Evolutionary conservation across 768 basidiomycete species (phyloP).

Genomic region (Auriscalpium orientale): DNA sequence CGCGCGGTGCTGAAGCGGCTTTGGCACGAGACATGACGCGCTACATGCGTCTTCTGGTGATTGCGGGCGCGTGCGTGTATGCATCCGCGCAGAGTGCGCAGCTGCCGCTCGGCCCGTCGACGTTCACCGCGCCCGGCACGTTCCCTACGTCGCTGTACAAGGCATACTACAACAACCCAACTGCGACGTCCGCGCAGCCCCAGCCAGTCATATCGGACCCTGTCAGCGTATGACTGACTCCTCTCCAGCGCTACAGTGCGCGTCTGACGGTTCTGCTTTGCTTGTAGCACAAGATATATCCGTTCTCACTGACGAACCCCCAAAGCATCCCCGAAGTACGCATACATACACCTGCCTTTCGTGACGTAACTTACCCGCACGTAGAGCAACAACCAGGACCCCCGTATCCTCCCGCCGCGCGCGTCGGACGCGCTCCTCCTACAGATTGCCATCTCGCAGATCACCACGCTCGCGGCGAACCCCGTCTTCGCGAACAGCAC

Average conservation of each 20-base stretch:
- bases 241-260: too few relatives aligned
- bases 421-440: conserved; percentile 41
- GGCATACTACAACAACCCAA: conserved; percentile 67
- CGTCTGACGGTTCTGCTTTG: not conserved
- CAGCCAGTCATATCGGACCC: conserved; percentile 76
- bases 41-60: too few relatives aligned
- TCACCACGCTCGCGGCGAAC: conserved; percentile 47
- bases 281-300: conserved; percentile 48
- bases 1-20: too few relatives aligned
- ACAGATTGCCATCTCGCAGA: conserved; percentile 45
- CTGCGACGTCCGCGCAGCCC: conserved; percentile 61
- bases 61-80: too few relatives aligned
- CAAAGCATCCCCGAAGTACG: conserved; percentile 43
- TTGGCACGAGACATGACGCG: too few relatives aligned
- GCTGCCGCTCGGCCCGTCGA: conserved; percentile 28
- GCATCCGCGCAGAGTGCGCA: not conserved
- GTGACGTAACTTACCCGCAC: not conserved
- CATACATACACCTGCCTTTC: not conserved
- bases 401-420: conserved; percentile 55
- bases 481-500: conserved; percentile 44
- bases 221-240: conserved; percentile 37
- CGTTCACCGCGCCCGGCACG: conserved; percentile 50
- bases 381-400: conserved; percentile 51
- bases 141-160: conserved; percentile 61
- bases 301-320: conserved; percentile 56